A percentile compares a stretch with the other conserved stretches of the same genome.
Evolutionary conservation across 202 grass and related monocot genomes (phyloP).

Genomic region (Bolboschoenoplectus hybrid): DNA sequence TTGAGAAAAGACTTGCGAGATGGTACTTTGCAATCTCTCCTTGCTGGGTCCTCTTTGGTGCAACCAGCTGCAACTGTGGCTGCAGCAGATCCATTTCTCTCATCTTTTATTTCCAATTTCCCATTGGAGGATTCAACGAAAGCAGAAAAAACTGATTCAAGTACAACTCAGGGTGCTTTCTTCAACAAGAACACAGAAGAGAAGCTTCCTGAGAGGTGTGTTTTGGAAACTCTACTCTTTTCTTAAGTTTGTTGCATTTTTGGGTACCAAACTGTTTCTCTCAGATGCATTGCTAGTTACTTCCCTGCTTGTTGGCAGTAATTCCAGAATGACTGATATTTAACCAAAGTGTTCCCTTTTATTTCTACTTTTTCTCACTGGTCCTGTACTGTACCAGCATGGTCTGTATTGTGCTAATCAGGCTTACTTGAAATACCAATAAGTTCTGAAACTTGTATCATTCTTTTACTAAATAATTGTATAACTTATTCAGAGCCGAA

Average conservation of each 20-base stretch:
- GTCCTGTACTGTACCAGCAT: not conserved
- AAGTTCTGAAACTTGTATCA: not conserved
- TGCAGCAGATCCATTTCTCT: constrained; percentile 83
- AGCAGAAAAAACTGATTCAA: constrained; percentile 68
- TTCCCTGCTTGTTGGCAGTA: not conserved
- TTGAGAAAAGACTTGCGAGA: constrained; percentile 80
- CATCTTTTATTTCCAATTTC: constrained; percentile 90
- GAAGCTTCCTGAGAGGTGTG: constrained; percentile 72
- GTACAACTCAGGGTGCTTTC: constrained; percentile 52
- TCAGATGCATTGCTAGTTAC: not conserved
- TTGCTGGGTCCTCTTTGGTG: constrained; percentile 74
- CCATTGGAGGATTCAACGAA: constrained; percentile 70
- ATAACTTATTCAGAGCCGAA: constrained; percentile 51
- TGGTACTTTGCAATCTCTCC: constrained; percentile 78
- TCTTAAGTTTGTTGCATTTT: constrained; percentile 43
- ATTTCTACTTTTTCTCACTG: not conserved
- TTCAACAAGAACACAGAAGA: constrained; percentile 69
- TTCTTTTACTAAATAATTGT: constrained; percentile 37
- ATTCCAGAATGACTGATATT: not conserved
- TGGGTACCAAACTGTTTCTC: not conserved
- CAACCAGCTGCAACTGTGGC: constrained; percentile 54
- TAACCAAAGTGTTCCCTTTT: constrained; percentile 1
- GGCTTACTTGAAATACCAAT: not conserved
- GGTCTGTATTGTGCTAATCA: not conserved
- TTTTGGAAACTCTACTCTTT: constrained; percentile 55